Conservation (phyloP, 257 asterid genomes). For the Schizonepeta tenuifolia region DNA sequence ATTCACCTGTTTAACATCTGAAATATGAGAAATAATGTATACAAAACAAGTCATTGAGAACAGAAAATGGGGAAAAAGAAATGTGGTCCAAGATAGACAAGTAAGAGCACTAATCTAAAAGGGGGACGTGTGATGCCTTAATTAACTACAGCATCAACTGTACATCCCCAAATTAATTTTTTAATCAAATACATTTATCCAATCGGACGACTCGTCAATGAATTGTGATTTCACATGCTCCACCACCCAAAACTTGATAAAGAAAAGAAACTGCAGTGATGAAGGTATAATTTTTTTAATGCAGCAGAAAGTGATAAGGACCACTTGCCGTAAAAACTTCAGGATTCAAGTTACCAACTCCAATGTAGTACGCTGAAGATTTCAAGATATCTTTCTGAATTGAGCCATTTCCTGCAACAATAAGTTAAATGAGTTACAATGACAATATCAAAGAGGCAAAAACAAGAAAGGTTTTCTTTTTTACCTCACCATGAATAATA, state of each 20-base stretch:
- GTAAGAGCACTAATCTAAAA: slow-evolving; percentile 1
- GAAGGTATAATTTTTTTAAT: neutral
- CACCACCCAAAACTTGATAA: neutral
- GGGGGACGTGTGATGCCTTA: neutral
- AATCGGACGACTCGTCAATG: neutral
- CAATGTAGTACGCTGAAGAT: slow-evolving; percentile 69
- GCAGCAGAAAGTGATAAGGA: slow-evolving; percentile 9
- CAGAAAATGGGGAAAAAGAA: neutral
- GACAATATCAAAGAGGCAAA: slow-evolving; percentile 1
- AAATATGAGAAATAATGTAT: slow-evolving; percentile 25
- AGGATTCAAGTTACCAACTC: slow-evolving; percentile 68
- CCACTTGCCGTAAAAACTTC: slow-evolving; percentile 59
- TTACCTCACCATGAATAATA: slow-evolving; percentile 63
- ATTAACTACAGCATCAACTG: neutral
- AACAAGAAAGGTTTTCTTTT: slow-evolving; percentile 3
- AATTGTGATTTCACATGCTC: slow-evolving; percentile 17
- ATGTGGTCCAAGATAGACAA: neutral
- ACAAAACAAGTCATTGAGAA: slow-evolving; percentile 12
- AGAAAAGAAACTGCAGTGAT: neutral
- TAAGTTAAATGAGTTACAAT: slow-evolving; percentile 33
- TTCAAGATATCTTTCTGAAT: slow-evolving; percentile 48
- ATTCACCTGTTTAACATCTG: slow-evolving; percentile 55
- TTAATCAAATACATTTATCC: neutral
- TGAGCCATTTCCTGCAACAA: slow-evolving; percentile 67
- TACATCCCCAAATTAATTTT: neutral